A percentile compares a stretch with the other conserved stretches of the same genome.
Evolutionary conservation across 2,329 filamentous ascomycete species (phyloP).

Genomic region (Fusarium cyanostomum): DNA sequence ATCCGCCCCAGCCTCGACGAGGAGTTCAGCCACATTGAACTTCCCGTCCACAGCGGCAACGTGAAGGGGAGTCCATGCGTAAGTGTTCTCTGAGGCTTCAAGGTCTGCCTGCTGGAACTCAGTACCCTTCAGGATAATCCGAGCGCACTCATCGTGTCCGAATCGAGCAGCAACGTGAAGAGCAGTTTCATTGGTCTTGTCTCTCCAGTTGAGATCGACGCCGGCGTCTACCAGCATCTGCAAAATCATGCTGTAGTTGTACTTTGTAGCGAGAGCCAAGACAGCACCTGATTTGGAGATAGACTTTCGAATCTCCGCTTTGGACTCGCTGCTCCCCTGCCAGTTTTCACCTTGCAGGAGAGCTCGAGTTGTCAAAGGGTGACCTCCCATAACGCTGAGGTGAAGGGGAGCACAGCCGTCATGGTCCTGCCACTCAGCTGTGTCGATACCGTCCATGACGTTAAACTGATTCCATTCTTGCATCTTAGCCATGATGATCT

Average conservation of each 20-base stretch:
- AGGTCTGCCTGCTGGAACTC: conserved; percentile 76
- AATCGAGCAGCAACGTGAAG: conserved; percentile 92
- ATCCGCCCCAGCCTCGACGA: conserved; percentile 82
- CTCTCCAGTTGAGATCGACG: conserved; percentile 92
- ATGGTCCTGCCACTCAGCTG: conserved; percentile 86
- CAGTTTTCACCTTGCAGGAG: conserved; percentile 84
- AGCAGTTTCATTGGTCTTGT: conserved; percentile 89
- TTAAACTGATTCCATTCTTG: conserved; percentile 90
- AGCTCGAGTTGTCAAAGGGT: conserved; percentile 83
- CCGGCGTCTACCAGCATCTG: conserved; percentile 87
- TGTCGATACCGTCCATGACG: conserved; percentile 85
- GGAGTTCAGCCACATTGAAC: conserved; percentile 75
- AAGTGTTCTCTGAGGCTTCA: conserved; percentile 82
- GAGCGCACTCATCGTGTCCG: conserved; percentile 83
- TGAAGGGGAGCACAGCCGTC: conserved; percentile 93
- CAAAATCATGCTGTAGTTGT: conserved; percentile 86
- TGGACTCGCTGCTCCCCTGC: conserved; percentile 70
- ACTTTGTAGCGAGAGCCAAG: conserved; percentile 85
- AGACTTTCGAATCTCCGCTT: conserved; percentile 71
- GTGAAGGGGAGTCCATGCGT: conserved; percentile 95
- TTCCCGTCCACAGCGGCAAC: conserved; percentile 92
- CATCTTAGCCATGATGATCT: conserved; percentile 88
- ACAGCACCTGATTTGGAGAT: conserved; percentile 88
- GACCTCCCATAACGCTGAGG: conserved; percentile 89
- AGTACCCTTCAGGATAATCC: conserved; percentile 76